Percentiles rank a stretch among this genome's conserved stretches.
phyloP scores from a whole-genome alignment of 306 rosid genomes.

The Pyrus pyrifolia region DNA sequence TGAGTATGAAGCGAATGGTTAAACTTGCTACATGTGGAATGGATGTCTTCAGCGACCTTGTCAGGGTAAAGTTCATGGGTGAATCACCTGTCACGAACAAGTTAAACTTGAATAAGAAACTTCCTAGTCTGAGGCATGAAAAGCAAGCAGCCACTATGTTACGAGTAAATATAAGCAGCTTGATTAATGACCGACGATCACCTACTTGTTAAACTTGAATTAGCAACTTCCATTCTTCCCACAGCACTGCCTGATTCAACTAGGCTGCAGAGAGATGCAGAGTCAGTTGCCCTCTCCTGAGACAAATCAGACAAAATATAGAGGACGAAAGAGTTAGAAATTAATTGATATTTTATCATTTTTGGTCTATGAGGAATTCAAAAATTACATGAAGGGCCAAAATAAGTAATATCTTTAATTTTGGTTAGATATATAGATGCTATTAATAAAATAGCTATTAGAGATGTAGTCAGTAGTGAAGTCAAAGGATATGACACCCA shows the following conservation, averaged over 20 bases:
- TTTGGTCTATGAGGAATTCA: not conserved
- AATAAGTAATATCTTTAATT: not conserved
- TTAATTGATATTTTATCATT: not conserved
- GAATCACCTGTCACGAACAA: constrained; percentile 44
- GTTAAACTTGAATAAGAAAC: not conserved
- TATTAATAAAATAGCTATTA: not conserved
- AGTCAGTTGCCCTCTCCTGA: constrained; percentile 54
- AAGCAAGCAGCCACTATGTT: not conserved
- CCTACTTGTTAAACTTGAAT: constrained; percentile 43
- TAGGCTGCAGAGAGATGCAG: constrained; percentile 22
- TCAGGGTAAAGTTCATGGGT: constrained; percentile 20
- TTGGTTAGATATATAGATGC: not conserved
- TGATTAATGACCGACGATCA: constrained; percentile 3
- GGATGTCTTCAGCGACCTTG: constrained; percentile 38
- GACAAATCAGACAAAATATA: constrained; percentile 13
- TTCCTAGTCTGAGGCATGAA: not conserved
- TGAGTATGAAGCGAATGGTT: constrained; percentile 36
- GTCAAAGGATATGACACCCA: not conserved
- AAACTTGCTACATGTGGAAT: constrained; percentile 34
- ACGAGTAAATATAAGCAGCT: not conserved
- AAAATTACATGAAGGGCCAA: not conserved
- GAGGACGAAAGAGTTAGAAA: constrained; percentile 22
- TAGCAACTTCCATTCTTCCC: constrained; percentile 32
- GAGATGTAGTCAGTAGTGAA: not conserved
- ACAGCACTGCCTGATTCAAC: constrained; percentile 39